Evolutionary conservation across 1,284 basidiomycete genomes (phyloP), one percentile per base, ranked within the genome.

Genomic region (Naganishia sp.): DNA sequence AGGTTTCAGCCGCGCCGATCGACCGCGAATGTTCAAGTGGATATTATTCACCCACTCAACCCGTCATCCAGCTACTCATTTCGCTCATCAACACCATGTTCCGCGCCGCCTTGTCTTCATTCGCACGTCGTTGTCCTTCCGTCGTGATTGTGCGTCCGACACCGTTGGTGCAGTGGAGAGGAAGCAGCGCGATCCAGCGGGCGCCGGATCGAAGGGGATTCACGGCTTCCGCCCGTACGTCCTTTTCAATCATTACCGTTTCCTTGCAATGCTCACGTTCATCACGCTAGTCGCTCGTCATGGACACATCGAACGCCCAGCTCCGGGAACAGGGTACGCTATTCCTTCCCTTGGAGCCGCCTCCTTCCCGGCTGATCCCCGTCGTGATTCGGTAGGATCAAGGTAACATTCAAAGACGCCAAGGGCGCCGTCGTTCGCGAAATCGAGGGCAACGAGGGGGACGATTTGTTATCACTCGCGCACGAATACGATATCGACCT

Each of bases 401-500:
- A 88, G 74, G 81, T 98, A 10, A 87, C 89, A 72, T 98, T 95
- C 82, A 87, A 89, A 72, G 93, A 96, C 78, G 84, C 92, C 2
- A 93, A 92, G 73, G 94, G 93, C 6, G 83, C 83, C 45, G 81
- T 85, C 6, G 83, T 98, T 67, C 93, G 90, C 81, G 94, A 90
- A 0, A 87, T 97, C 11, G 90, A 97, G 77, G 94, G 85, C 0
- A 94, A 90, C 76, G 92, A 94, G 75, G 95, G 94, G 17, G 95
- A 99, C 76, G 92, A 96, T 77, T 81, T 99, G 39, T 82, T 99
- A 50, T 86, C 87, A 51, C 84, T 99, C 66, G 94, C 95, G 2
- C 94, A 97, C 76, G 94, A 98, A 79, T 87, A 96, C 77, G 95
- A 98, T 74, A 87, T 99, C 65, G 95, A 99, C 76, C 84, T 99